Conservation (phyloP, 768 basidiomycete species). For the Hygrophorus pudorinus region DNA sequence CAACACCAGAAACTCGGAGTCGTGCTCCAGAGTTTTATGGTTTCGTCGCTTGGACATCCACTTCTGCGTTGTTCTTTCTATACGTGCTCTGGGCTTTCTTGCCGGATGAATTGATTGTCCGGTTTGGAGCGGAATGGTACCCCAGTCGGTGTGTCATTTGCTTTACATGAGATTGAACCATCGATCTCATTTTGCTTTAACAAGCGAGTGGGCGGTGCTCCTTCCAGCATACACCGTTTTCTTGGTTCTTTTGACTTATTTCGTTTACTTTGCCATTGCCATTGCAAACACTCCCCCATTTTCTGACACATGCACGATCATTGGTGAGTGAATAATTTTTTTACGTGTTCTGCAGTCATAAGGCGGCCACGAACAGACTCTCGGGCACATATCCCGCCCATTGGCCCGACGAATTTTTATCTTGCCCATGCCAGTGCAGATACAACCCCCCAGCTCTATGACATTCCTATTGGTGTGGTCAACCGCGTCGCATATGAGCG, state of each 20-base stretch:
- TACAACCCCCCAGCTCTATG: constrained; percentile 59
- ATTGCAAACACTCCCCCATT: constrained; percentile 63
- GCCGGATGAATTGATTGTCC: constrained; percentile 58
- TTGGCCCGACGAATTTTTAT: constrained; percentile 34
- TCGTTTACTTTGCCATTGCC: constrained; percentile 67
- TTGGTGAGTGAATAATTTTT: constrained; percentile 34
- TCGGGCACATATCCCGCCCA: constrained; percentile 39
- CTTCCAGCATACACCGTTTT: constrained; percentile 72
- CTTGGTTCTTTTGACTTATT: constrained; percentile 64
- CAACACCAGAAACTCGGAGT: constrained; percentile 38
- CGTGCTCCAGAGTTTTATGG: constrained; percentile 83
- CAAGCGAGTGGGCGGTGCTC: constrained; percentile 78
- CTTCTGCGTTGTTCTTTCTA: constrained; percentile 56
- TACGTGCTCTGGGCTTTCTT: constrained; percentile 77
- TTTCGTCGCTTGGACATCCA: constrained; percentile 80
- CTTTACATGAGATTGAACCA: background rate
- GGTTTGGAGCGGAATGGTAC: constrained; percentile 73
- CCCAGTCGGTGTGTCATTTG: constrained; percentile 59
- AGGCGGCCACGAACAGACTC: constrained; percentile 32
- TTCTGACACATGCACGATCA: constrained; percentile 53
- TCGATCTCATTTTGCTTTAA: background rate
- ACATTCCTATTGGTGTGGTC: constrained; percentile 74
- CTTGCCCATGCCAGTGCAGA: constrained; percentile 33
- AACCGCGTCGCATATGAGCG: constrained; percentile 56
- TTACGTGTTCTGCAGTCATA: background rate